Percentiles rank a stretch among this genome's conserved stretches.
These are phyloP conservation scores for Saccharomycopsis schoenii DNA, from an alignment of 805 yeast genomes.

Conservation along the genomic window DNA sequence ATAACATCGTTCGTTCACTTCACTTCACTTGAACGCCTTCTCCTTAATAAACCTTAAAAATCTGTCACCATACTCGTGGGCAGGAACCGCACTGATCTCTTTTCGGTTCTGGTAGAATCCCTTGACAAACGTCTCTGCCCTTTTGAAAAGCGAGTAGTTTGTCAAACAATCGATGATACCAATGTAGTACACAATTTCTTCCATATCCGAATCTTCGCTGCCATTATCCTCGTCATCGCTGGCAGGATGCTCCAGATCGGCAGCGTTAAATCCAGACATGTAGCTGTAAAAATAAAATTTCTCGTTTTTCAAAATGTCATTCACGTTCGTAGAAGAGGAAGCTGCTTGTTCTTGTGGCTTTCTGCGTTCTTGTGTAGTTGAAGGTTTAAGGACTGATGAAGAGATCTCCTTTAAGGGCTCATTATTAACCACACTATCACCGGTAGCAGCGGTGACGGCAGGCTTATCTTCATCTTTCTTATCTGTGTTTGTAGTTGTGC, in stretches of 20 bases:
- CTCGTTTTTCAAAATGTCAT: constrained; percentile 22
- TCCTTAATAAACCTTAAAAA: constrained; percentile 61
- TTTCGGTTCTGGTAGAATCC: constrained; percentile 57
- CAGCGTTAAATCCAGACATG: constrained; percentile 78
- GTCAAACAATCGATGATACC: constrained; percentile 95
- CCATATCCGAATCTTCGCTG: neutral
- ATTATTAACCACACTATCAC: too few species aligned
- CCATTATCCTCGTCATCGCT: neutral
- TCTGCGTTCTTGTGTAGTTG: neutral
- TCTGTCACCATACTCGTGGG: constrained; percentile 81
- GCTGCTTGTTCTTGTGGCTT: neutral
- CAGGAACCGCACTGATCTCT: constrained; percentile 82
- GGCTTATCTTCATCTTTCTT: neutral
- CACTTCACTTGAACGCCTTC: neutral
- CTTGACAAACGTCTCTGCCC: constrained; percentile 80
- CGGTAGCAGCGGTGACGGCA: neutral
- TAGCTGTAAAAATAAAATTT: constrained; percentile 58
- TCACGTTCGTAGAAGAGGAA: neutral
- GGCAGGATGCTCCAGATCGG: constrained; percentile 54
- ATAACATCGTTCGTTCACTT: too few species aligned
- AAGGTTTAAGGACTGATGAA: too few species aligned
- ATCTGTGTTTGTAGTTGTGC: neutral
- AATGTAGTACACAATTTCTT: constrained; percentile 52
- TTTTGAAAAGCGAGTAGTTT: constrained; percentile 60
- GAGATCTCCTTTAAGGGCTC: too few species aligned